phyloP scores from a whole-genome alignment of 257 asterid genomes.

The Salvia splendens region DNA sequence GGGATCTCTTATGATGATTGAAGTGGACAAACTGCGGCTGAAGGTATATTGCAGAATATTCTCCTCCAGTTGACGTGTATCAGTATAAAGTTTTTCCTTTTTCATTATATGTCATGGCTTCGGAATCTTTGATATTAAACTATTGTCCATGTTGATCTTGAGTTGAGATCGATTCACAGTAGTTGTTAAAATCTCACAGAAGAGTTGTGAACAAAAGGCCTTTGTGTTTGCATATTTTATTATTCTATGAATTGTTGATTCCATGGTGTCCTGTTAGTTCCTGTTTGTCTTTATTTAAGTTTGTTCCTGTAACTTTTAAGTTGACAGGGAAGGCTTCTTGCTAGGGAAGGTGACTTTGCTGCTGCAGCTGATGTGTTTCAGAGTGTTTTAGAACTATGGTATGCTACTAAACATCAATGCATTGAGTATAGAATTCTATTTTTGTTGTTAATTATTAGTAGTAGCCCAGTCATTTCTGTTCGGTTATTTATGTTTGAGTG shows the following conservation, averaged over 20 bases:
- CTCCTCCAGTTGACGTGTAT: slow-evolving; percentile 21
- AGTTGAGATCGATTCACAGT: slow-evolving; percentile 13
- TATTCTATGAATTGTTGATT: slow-evolving; percentile 12
- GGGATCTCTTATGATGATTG: slow-evolving; percentile 93
- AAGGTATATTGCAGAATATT: slow-evolving; percentile 68
- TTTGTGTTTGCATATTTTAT: slow-evolving; percentile 1
- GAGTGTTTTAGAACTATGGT: slow-evolving; percentile 82
- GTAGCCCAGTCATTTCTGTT: neutral
- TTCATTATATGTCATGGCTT: neutral
- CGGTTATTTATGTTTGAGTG: slow-evolving; percentile 20
- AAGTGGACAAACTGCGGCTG: slow-evolving; percentile 81
- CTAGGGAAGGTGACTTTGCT: slow-evolving; percentile 82
- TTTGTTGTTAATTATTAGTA: neutral
- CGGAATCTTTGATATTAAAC: neutral
- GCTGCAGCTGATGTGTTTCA: slow-evolving; percentile 81
- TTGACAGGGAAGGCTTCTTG: slow-evolving; percentile 99
- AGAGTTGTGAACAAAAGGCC: slow-evolving; percentile 2
- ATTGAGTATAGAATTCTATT: neutral
- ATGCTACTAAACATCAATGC: slow-evolving; percentile 41
- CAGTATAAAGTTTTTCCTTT: neutral
- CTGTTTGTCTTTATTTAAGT: slow-evolving; percentile 41
- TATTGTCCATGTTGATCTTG: slow-evolving; percentile 12
- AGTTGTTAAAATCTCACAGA: slow-evolving; percentile 1
- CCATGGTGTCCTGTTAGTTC: slow-evolving; percentile 13
- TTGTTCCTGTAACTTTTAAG: slow-evolving; percentile 76